Evolutionary conservation across 768 basidiomycete genomes (phyloP), one percentile per base, ranked within the genome.

Genomic region (Fomitopsis pulvina): DNA sequence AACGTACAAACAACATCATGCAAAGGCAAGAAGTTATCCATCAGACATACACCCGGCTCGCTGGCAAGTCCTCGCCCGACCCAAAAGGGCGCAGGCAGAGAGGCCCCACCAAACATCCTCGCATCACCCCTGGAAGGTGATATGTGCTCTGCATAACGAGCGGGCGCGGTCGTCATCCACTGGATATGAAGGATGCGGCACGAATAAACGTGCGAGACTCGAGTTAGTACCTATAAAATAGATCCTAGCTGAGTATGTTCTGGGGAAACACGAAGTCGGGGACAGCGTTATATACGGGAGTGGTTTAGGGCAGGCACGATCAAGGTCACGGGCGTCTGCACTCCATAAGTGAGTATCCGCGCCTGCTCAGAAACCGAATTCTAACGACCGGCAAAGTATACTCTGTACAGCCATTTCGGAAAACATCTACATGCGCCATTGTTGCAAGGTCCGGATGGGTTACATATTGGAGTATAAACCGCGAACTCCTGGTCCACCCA

Each of bases 191-290:
- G 63, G 58, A 67, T 63, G 67, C 62, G 69, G 68, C 69, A 70
- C 66, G 66, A 63, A 61, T 70, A 68, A 69, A 69, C 66, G 67
- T 70, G 69, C 69, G 62, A 70, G 67, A 70, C 69, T 68, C 68
- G 63, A 68, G 69, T 70, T 69, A 69, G 69, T 66, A 66, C 54
- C 57, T 58, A 58, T 58, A 58, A 53, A 58, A 58, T 58, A 58
- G 57, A 58, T 58, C 57, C 57, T 64, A 64, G 64, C 63, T 66
- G 68, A 70, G 68, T 70, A 70, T 70, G 66, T 67, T 70, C 68
- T 70, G 47, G 62, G 54, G 68, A 65, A 64, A 60, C 66, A 56
- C 8, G 11, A 25, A 20, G 41, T 34, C 46, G 38, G 20, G 56
- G 12, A 9, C 18, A 32, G 14, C 2, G 25, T 41, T 1, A 50